Base-by-base conservation (phyloP, 805 yeast species). In the Candida suzukii region DNA sequence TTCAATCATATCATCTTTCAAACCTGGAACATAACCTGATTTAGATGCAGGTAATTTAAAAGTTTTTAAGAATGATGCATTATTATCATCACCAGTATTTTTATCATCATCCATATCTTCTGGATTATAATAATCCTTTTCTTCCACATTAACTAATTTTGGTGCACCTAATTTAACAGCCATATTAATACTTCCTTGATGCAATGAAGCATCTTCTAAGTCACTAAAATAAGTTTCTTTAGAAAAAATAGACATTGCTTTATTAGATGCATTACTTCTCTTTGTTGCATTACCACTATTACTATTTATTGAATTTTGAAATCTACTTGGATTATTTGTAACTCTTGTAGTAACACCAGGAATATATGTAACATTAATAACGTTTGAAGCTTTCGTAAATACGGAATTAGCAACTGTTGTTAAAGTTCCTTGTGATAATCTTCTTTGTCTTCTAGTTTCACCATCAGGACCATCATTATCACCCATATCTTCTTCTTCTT, bases 351-450 rank as follows among this genome's bases (percentile, higher is more conserved):
- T 85, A 35, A 88, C 96, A 29, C 97, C 97, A 0, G 97, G 98
- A 45, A 90, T 86, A 57, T 88, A 90, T 2, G 95, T 95, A 43
- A 91, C 83, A 17, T 96, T 96, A 46, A 90, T 73, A 48, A 90
- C 80, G 60, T 90, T 88, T 13, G 95, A 84, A 4, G 95, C 95
- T 51, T 83, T 78, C 11, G 93, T 81, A 37, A 81, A 69, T 13
- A 81, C 75, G 7, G 88, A 75, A 25, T 84, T 74, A 9, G 90
- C 83, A 56, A 52, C 41, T 35, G 62, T 58, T 5, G 57, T 45
- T 21, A 51, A 49, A 32, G 65, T 59, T 13, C 53, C 56, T 40
- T 60, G 59, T 16, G 61, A 52, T 39, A 46, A 32, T 43, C 61
- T 52, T 40, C 50, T 52, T 42, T 49, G 53, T 18, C 45, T 37